Percentiles rank a stretch among this genome's conserved stretches.
These are phyloP conservation scores for Tausonia pullulans DNA, from an alignment of 1,284 basidiomycete genomes.

Conservation along the genomic window DNA sequence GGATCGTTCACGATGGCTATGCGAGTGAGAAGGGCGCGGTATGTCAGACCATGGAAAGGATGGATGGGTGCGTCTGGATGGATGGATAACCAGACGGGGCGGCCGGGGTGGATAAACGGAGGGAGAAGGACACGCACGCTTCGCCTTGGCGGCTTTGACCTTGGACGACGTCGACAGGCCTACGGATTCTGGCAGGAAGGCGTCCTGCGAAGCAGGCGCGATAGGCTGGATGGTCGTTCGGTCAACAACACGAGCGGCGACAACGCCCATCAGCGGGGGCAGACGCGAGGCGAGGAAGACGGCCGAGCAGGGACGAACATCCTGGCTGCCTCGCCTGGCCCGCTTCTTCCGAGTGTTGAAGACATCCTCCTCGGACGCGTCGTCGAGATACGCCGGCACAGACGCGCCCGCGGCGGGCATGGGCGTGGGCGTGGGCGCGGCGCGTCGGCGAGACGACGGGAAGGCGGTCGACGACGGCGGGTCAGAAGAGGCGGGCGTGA, in stretches of 20 bases:
- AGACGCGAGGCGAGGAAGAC: neutral
- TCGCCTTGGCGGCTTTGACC: neutral
- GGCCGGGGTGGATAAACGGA: too few species aligned
- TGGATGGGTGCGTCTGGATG: neutral
- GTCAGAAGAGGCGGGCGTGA: too few species aligned
- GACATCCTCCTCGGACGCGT: slow-evolving; percentile 4
- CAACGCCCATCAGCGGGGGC: neutral
- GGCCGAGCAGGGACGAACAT: slow-evolving; percentile 1
- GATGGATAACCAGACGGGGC: neutral
- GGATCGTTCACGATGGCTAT: neutral
- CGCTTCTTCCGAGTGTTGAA: neutral
- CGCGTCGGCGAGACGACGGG: too few species aligned
- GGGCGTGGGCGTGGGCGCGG: too few species aligned
- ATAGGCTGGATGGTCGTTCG: neutral
- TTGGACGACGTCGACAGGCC: neutral
- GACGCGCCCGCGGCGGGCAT: too few species aligned
- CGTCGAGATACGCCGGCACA: too few species aligned
- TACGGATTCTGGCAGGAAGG: neutral
- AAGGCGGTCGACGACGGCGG: too few species aligned
- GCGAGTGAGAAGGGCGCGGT: neutral
- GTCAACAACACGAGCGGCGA: neutral
- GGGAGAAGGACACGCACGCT: slow-evolving; percentile 1
- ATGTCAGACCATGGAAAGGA: neutral
- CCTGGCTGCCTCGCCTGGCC: neutral
- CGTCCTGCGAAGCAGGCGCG: neutral